phyloP scores from a whole-genome alignment of 2,329 filamentous ascomycete genomes.

The Sporothrix variecibatus region DNA sequence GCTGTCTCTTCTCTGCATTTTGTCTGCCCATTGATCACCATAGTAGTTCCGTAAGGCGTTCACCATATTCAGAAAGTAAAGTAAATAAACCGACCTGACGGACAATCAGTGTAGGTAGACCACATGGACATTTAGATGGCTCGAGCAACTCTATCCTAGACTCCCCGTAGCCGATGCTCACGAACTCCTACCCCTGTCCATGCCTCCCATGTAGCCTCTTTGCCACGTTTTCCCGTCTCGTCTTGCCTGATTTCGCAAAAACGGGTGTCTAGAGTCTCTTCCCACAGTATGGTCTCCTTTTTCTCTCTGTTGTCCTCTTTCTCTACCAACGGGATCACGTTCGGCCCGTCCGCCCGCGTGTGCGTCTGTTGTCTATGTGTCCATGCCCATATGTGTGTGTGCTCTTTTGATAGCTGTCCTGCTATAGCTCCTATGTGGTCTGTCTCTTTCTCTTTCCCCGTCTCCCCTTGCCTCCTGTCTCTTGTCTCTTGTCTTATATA shows the following conservation, averaged over 20 bases:
- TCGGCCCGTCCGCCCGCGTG: slow-evolving; percentile 11
- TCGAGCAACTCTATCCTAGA: too few relatives aligned
- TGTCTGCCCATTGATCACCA: neutral
- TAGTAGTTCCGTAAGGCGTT: neutral
- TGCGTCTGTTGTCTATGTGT: neutral
- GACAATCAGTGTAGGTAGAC: too few relatives aligned
- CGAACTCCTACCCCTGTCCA: too few relatives aligned
- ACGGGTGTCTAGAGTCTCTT: neutral
- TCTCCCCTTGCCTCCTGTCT: neutral
- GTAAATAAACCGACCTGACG: neutral
- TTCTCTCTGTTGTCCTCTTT: neutral
- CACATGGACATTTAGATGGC: too few relatives aligned
- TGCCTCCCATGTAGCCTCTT: neutral
- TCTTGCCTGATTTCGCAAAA: slow-evolving; percentile 9
- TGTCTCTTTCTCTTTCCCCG: too few relatives aligned
- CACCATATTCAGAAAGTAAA: neutral
- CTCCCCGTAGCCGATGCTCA: neutral
- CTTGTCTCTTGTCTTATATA: slow-evolving; percentile 3
- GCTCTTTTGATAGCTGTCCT: neutral
- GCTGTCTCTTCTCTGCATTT: neutral
- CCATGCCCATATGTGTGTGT: neutral
- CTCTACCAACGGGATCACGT: neutral
- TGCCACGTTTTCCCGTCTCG: slow-evolving; percentile 13
- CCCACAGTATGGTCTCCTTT: neutral
- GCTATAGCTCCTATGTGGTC: neutral